Conservation (phyloP, 768 basidiomycete genomes). For the Russula brevipes region DNA sequence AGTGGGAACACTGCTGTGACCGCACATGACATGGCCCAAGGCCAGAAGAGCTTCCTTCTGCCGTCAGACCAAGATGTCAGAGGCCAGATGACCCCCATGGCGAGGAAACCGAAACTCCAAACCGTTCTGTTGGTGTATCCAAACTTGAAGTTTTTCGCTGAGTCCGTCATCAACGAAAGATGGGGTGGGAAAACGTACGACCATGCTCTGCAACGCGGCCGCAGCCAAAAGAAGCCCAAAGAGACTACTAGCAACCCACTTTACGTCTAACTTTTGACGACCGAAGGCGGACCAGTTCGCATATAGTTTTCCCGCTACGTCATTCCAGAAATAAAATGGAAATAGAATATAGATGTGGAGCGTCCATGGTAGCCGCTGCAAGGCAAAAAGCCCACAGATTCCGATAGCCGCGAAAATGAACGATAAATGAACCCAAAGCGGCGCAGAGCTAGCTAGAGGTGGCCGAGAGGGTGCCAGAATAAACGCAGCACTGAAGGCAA, state of each 20-base stretch:
- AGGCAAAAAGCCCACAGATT: constrained; percentile 48
- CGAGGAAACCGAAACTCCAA: constrained; percentile 62
- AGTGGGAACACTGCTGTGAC: constrained; percentile 64
- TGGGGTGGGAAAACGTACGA: constrained; percentile 43
- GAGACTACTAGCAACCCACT: constrained; percentile 21
- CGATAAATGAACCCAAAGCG: constrained; percentile 11
- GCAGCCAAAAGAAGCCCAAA: constrained; percentile 35
- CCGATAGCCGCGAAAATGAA: constrained; percentile 32
- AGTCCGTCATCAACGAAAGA: background rate
- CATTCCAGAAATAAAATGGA: constrained; percentile 73
- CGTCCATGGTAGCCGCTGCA: constrained; percentile 64
- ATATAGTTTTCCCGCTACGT: constrained; percentile 33
- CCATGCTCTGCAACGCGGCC: constrained; percentile 58
- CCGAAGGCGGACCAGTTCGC: background rate
- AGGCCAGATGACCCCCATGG: constrained; percentile 67
- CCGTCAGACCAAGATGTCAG: constrained; percentile 42
- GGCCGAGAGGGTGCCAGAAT: constrained; percentile 43
- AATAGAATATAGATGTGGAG: constrained; percentile 74
- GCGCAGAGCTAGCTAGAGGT: background rate
- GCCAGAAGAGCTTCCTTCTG: constrained; percentile 29
- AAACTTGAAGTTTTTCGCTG: constrained; percentile 35
- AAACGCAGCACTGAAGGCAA: constrained; percentile 56
- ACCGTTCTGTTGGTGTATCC: constrained; percentile 68
- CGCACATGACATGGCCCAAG: constrained; percentile 50
- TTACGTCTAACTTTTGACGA: background rate